Conservation (phyloP, 371 early-diverging fungal genomes). For the Phascolomyces articulosus region DNA sequence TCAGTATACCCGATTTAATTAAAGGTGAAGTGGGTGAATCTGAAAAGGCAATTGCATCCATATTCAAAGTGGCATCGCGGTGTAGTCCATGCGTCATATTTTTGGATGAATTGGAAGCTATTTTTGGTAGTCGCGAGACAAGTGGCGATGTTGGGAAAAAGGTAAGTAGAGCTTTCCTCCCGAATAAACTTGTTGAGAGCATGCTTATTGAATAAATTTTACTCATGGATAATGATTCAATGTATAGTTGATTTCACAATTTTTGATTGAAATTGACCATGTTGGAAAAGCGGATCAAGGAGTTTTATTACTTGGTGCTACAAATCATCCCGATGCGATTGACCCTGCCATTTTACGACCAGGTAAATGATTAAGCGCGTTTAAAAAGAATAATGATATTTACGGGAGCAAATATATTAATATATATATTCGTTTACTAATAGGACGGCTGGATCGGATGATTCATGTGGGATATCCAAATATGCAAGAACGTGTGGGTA, state of each 20-base stretch:
- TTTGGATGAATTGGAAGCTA: constrained; percentile 98
- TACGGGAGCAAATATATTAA: no score
- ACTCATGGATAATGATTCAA: not conserved
- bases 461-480: constrained; percentile 80
- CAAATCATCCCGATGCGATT: constrained; percentile 86
- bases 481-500: constrained; percentile 65
- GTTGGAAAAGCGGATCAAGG: constrained; percentile 44
- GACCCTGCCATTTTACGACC: constrained; percentile 84
- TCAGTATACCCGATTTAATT: constrained; percentile 93
- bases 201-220: not conserved
- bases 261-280: constrained; percentile 86
- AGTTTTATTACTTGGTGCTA: constrained; percentile 83
- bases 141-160: constrained; percentile 67
- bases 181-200: no score
- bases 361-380: constrained; percentile 52
- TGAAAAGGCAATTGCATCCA: constrained; percentile 86
- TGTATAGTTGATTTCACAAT: constrained; percentile 64
- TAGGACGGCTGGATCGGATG: constrained; percentile 84
- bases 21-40: constrained; percentile 93
- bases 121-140: constrained; percentile 69
- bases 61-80: constrained; percentile 90
- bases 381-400: not conserved
- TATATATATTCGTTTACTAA: not conserved
- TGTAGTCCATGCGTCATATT: constrained; percentile 96
- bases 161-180: constrained; percentile 40